A percentile compares a stretch with the other conserved stretches of the same genome.
Conservation (phyloP, 345 rosid genomes). For the Aethionema arabicum region DNA sequence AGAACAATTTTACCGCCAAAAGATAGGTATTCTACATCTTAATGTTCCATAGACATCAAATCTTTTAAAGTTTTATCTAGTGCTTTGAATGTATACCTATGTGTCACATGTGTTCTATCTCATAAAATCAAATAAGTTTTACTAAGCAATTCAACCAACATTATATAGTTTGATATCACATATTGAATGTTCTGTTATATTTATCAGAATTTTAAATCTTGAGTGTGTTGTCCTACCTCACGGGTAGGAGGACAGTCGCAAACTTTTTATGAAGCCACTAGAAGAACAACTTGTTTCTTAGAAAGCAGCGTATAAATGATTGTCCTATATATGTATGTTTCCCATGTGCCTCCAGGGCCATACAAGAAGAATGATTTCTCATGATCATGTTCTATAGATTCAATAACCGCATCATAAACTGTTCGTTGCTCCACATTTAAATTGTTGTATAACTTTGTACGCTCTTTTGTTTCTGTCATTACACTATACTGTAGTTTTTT, state of each 20-base stretch:
- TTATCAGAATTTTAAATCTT: background rate
- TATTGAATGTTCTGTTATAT: background rate
- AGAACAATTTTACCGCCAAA: background rate
- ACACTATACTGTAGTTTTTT: background rate
- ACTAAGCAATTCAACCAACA: background rate
- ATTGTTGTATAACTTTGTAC: too few species aligned
- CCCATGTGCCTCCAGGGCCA: background rate
- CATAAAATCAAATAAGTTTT: too few species aligned
- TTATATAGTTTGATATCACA: background rate
- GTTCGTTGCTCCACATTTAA: too few species aligned
- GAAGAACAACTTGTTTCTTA: background rate
- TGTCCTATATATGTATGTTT: background rate
- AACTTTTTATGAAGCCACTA: background rate
- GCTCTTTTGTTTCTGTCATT: background rate
- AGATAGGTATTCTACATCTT: background rate
- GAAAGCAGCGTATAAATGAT: background rate
- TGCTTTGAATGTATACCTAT: background rate
- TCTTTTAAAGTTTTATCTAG: background rate
- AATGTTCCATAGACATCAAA: background rate
- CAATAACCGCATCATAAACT: too few species aligned
- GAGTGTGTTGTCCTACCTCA: background rate
- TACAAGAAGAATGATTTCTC: too few species aligned
- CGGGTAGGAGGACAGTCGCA: background rate
- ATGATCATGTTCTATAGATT: too few species aligned
- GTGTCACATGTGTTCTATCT: too few species aligned